Evolutionary conservation across 2,329 filamentous ascomycete genomes (phyloP), one percentile per base, ranked within the genome.

Genomic region (Fusarium sambucinum): DNA sequence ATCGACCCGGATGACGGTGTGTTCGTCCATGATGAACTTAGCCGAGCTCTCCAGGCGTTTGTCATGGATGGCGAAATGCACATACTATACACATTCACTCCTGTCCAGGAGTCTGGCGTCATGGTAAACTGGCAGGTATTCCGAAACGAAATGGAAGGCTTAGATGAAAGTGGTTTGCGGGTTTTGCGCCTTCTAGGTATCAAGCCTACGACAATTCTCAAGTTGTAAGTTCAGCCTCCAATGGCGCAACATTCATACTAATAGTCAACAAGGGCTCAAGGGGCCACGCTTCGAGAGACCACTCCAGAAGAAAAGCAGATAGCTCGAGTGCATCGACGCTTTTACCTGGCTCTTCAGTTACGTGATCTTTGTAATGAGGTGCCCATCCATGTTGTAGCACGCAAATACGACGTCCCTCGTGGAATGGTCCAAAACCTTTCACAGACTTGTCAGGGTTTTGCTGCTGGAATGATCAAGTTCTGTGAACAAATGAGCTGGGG

Each of bases 11-110:
- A 92, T 60, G 91, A 94, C 70, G 92, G 92, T 1, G 78, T 92
- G 2, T 94, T 93, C 70, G 84, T 94, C 19, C 82, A 93, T 70
- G 83, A 87, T 45, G 92, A 94, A 76, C 82, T 94, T 47, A 84
- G 84, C 59, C 85, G 85, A 68, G 90, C 91, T 1, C 82, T 94
- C 4, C 82, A 86, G 63, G 90, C 89, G 2, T 94, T 94, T 73
- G 92, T 93, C 14, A 89, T 94, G 86, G 91, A 94, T 73, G 89
- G 90, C 6, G 92, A 94, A 66, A 90, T 94, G 88, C 92, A 94
- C 72, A 85, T 92, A 14, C 84, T 93, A 46, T 94, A 94, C 75
- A 89, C 88, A 37, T 93, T 94, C 67, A 93, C 92, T 0, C 92
- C 92, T 0, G 85, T 94, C 3, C 88, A 92, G 47, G 82, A 86